Evolutionary conservation across 2,329 filamentous ascomycete genomes (phyloP), one percentile per base, ranked within the genome.

Genomic region (Myriosclerotinia scirpicola): DNA sequence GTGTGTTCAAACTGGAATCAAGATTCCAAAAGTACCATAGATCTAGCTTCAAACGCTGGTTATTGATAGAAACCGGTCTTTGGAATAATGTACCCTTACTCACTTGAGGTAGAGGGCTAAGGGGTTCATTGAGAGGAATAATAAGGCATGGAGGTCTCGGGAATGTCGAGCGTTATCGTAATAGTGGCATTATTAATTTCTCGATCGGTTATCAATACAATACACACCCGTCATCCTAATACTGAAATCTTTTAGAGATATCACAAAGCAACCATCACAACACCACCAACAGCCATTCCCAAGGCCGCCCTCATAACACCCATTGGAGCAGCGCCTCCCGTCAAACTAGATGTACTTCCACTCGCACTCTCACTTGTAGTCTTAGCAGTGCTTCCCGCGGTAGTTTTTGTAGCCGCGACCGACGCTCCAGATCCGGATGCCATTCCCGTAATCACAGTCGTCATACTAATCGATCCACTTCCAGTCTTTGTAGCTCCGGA

Each of bases 401-500:
- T 53, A 38, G 52, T 63, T 36, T 36, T 54, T 3, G 59, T 34
- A 36, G 54, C 15, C 3, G n/a, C 44, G 15, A 38, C 22, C 54
- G 5, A 22, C 15, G 38, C n/a, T 6, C 54, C 53, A 55, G 42
- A 22, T 20, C 14, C 26, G 7, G 42, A 38, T 6, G 20, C n/a
- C 1, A 11, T 38, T 22, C 20, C n/a, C 3, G 17, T 40, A 26
- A 54, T 54, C 62, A 64, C 66, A 12, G 42, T 53, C 17, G 58
- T 59, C 30, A 50, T 65, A 42, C 60, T 67, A 22, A 50, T 65
- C n/a, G 71, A 68, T 38, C 60, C 65, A 42, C 52, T 40, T n/a
- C 67, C 71, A 22, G 74, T 77, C 48, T 73, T 74, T 7, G 77
- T 79, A 14, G 79, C 79, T 14, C 71, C 73, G 26, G 77, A 46